These are phyloP conservation scores for Phoma sp. DNA, from an alignment of 2,329 filamentous ascomycete genomes.

Conservation along the genomic window DNA sequence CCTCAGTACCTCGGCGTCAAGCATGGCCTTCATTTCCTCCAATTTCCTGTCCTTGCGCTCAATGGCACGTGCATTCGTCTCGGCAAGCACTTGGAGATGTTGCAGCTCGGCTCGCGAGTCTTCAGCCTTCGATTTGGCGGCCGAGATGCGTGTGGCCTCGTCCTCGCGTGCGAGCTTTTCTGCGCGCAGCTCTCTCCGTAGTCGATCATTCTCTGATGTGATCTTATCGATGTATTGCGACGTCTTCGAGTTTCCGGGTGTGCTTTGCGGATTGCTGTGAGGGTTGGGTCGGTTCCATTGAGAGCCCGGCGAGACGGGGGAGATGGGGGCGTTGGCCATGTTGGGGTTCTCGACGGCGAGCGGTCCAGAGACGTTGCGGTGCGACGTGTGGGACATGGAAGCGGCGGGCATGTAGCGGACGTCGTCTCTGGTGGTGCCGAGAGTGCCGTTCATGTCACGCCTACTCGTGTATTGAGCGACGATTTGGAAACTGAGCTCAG, in stretches of 20 bases:
- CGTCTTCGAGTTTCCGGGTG: constrained; percentile 42
- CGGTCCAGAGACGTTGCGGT: constrained; percentile 41
- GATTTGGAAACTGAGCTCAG: constrained; percentile 27
- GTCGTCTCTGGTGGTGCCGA: constrained; percentile 27
- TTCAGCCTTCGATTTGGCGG: constrained; percentile 75
- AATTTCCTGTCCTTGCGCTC: constrained; percentile 77
- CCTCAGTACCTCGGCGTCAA: constrained; percentile 69
- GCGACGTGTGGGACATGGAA: constrained; percentile 40
- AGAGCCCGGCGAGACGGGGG: constrained; percentile 20
- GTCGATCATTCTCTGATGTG: constrained; percentile 78
- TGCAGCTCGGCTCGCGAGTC: constrained; percentile 72
- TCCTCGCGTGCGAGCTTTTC: constrained; percentile 65
- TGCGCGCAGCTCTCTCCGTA: constrained; percentile 68
- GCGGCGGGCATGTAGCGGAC: constrained; percentile 17
- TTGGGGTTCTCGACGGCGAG: constrained; percentile 37
- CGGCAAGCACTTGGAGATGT: constrained; percentile 70
- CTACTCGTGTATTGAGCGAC: constrained; percentile 25
- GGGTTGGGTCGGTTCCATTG: constrained; percentile 38
- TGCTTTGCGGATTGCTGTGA: constrained; percentile 32
- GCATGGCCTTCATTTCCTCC: constrained; percentile 67
- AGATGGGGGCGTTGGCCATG: constrained; percentile 31
- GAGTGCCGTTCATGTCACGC: constrained; percentile 41
- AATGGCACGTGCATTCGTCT: constrained; percentile 73
- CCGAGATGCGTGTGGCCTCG: constrained; percentile 69
- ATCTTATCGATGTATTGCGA: constrained; percentile 71